phyloP scores from a whole-genome alignment of 108 stramenopile genomes.

The Nitzschia sp. region DNA sequence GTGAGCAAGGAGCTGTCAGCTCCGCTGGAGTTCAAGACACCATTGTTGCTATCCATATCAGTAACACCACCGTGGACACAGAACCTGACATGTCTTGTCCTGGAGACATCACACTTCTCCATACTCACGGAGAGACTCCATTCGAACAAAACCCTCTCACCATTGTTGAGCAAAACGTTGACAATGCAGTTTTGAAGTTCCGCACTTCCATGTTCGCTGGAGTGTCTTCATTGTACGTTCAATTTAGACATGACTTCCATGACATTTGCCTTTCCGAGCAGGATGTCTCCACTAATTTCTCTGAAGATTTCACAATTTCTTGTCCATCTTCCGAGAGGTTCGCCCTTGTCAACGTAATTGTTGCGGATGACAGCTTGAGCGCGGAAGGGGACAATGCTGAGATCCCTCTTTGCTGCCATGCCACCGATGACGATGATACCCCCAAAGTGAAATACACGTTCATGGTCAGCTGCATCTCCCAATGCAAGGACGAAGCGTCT shows the following conservation, averaged over 20 bases:
- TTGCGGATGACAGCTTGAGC: background rate
- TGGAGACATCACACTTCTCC: background rate
- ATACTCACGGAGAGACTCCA: background rate
- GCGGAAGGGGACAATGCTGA: background rate
- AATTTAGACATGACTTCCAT: background rate
- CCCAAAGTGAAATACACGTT: background rate
- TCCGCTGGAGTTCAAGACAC: no score
- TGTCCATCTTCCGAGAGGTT: background rate
- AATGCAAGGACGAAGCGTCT: background rate
- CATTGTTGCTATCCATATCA: no score
- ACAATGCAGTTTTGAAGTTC: background rate
- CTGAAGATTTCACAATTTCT: background rate
- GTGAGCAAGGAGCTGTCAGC: background rate
- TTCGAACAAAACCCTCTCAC: background rate
- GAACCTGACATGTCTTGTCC: background rate
- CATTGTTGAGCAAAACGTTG: background rate
- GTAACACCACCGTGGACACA: no score
- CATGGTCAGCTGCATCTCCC: background rate
- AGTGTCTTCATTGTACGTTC: background rate
- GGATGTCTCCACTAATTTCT: background rate
- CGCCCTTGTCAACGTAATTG: background rate
- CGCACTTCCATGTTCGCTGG: background rate
- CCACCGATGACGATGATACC: background rate
- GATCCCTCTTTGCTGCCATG: background rate
- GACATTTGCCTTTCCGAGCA: background rate